Evolutionary conservation across 1,284 basidiomycete genomes (phyloP), one percentile per base, ranked within the genome.

Genomic region (Cryptococcus sp.): DNA sequence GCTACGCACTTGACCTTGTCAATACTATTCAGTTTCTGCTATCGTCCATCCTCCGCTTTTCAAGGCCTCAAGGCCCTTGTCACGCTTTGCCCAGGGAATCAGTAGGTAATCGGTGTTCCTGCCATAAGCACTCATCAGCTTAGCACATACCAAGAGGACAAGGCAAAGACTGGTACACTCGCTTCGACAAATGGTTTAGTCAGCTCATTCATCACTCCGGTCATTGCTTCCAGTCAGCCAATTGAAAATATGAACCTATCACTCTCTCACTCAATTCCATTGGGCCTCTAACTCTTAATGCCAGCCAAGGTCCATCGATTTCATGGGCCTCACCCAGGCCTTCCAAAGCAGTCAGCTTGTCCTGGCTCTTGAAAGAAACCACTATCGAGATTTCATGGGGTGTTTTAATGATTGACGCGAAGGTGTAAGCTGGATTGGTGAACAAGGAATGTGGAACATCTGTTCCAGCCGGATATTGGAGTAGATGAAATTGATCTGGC

Each of bases 61-160:
- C 16, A 67, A 56, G 21, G 61, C 60, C 2, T 37, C 28, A 41
- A 53, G 45, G 13, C 63, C 60, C n/a, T 45, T 43, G 10, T 49
- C 52, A 36, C 59, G 42, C 41, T 55, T 61, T 28, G 58, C 52
- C 19, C 45, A 48, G 43, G 62, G 61, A n/a, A 67, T 54, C 32
- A 67, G 56, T 34, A 67, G 51, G 53, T 64, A 66, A 46, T 67
- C 65, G 9, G 65, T 67, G 51, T 65, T 59, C 65, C 65, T 67
- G 52, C 48, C 31, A 9, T 16, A n/a, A n/a, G n/a, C n/a, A n/a
- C n/a, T n/a, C n/a, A n/a, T 48, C 46, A 39, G 14, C 16, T 4
- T 25, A 40, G 14, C 28, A 66, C 77, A 59, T 59, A 85, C 85
- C 83, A 87, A n/a, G 85, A 86, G 10, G 85, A 86, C 24, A 84